A percentile compares a stretch with the other conserved stretches of the same genome.
Evolutionary conservation across 2,329 filamentous ascomycete genomes (phyloP).

Genomic region (Cryphonectria naterciae): DNA sequence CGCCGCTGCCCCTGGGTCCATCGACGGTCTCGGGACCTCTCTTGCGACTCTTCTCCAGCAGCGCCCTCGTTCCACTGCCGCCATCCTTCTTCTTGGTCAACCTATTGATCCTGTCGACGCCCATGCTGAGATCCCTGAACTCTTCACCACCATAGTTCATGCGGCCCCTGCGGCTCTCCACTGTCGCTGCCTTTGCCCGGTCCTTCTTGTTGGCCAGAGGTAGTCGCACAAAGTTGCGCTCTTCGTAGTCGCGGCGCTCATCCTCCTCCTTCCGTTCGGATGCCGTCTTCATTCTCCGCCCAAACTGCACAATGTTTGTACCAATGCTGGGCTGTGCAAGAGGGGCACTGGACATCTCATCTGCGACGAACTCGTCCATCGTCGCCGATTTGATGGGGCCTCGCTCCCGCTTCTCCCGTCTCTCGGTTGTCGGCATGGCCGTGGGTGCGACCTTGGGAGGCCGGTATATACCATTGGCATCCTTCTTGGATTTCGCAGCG

Average conservation of each 20-base stretch:
- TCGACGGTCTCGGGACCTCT: conserved; percentile 70
- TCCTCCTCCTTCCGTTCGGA: conserved; percentile 76
- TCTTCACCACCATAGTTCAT: conserved; percentile 88
- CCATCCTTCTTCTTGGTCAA: conserved; percentile 73
- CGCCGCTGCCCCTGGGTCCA: conserved; percentile 66
- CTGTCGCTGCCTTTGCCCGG: conserved; percentile 63
- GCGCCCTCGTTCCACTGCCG: conserved; percentile 58
- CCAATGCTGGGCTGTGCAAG: conserved; percentile 88
- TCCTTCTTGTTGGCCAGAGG: conserved; percentile 91
- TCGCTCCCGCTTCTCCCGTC: conserved; percentile 64
- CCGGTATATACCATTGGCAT: conserved; percentile 76
- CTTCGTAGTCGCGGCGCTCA: conserved; percentile 85
- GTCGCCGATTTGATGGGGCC: conserved; percentile 75
- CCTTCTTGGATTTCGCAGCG: conserved; percentile 40
- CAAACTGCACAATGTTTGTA: conserved; percentile 80
- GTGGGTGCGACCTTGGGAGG: conserved; percentile 88
- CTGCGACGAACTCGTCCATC: conserved; percentile 87
- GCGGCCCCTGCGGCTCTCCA: conserved; percentile 54
- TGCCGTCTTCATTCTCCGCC: conserved; percentile 77
- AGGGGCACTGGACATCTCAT: conserved; percentile 82
- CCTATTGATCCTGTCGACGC: conserved; percentile 82
- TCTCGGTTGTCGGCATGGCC: conserved; percentile 73
- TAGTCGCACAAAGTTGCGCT: conserved; percentile 86
- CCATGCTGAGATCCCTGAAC: conserved; percentile 83
- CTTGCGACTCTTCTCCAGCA: conserved; percentile 87